A percentile compares a stretch with the other conserved stretches of the same genome.
These are phyloP conservation scores for Setaria italica DNA, from an alignment of 202 grass and related monocot species.

Conservation along the genomic window DNA sequence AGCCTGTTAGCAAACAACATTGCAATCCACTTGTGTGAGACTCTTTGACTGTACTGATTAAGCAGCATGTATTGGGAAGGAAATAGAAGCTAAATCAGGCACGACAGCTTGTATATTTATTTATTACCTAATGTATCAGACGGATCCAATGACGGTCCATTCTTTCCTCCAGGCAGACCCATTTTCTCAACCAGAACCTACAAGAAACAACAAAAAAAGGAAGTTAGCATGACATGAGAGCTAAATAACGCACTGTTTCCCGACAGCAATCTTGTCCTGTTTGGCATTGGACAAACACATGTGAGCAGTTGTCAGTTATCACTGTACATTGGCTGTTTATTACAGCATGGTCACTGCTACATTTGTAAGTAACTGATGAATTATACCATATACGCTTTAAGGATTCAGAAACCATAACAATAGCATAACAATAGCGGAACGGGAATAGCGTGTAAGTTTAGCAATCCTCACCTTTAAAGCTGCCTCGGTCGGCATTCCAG, in stretches of 20 bases:
- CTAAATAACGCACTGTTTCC: constrained; percentile 12
- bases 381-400: neutral
- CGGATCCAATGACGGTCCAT: constrained; percentile 49
- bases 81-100: neutral
- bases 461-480: constrained; percentile 78
- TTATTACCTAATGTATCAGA: constrained; percentile 73
- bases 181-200: constrained; percentile 98
- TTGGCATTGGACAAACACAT: neutral
- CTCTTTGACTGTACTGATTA: neutral
- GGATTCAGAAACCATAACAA: neutral
- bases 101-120: neutral
- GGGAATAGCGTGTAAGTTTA: neutral
- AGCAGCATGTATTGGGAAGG: neutral
- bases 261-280: constrained; percentile 21
- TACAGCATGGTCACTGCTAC: neutral
- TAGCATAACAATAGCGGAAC: neutral
- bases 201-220: constrained; percentile 43
- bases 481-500: constrained; percentile 90
- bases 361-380: constrained; percentile 4
- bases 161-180: constrained; percentile 73
- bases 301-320: neutral
- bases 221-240: constrained; percentile 1
- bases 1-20: constrained; percentile 57
- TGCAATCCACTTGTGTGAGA: constrained; percentile 1
- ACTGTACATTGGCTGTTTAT: constrained; percentile 13